Evolutionary conservation across 495 filamentous ascomycete species (phyloP), one percentile per base, ranked within the genome.

Genomic region (Podospora pseudocomata): DNA sequence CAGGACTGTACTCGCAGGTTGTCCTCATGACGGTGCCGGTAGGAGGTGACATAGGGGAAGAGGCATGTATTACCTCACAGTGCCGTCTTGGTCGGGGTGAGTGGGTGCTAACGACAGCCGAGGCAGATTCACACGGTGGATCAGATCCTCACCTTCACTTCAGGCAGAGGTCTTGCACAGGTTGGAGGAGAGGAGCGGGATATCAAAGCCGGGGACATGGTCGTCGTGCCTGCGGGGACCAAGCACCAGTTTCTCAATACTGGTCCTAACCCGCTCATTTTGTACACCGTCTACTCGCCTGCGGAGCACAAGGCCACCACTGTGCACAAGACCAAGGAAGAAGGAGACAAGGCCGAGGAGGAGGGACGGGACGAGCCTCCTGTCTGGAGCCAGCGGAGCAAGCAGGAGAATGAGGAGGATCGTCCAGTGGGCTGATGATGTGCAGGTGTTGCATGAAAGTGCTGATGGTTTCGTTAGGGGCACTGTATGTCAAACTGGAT

Each of bases 231-330:
- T 0, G 87, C 87, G 0, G 87, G 87, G 0, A 89, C 87, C 13
- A 85, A 88, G 76, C 88, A 90, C 72, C 86, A 89, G 71, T 89
- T 90, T 70, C 75, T 89, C n/a, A 89, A 88, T 68, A 86, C 78
- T 20, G 86, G 84, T 2, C 74, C 79, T 6, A 77, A 76, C 26
- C 81, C 84, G 15, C 71, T 88, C 71, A 85, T 87, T 65, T 75
- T 89, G 23, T 83, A 88, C 19, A 89, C 86, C 0, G 81, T 89
- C n/a, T 90, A 89, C 71, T 83, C 82, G 1, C 86, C 86, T 0
- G 86, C 87, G 0, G 86, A 89, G 73, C 87, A 89, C 72, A 79
- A 82, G 60, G 74, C 83, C 1, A 80, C 76, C 34, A 85, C 85
- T 16, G 85, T 88, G 57, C 87, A 89, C 75, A 74, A 82, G 72